A percentile compares a stretch with the other conserved stretches of the same genome.
Conservation (phyloP, 2,329 filamentous ascomycete genomes). For the Aspergillus sp. region DNA sequence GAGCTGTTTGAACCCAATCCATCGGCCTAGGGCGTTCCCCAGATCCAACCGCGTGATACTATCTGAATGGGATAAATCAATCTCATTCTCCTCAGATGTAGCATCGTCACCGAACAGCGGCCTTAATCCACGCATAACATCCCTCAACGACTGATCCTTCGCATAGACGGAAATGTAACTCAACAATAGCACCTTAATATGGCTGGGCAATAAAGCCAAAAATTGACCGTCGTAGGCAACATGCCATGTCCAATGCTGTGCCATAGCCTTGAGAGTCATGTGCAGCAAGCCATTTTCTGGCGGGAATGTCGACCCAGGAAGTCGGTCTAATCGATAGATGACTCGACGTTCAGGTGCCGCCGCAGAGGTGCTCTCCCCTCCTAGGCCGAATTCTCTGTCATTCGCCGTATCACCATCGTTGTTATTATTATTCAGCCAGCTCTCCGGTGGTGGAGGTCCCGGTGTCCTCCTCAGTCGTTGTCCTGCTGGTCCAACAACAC, state of each 20-base stretch:
- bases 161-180: constrained; percentile 50
- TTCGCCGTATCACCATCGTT: constrained; percentile 3
- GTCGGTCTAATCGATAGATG: constrained; percentile 27
- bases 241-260: constrained; percentile 49
- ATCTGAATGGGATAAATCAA: constrained; percentile 28
- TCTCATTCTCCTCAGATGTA: not conserved
- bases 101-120: constrained; percentile 37
- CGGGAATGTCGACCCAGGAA: constrained; percentile 36
- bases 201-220: constrained; percentile 44
- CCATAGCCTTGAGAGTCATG: constrained; percentile 46
- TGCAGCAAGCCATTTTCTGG: constrained; percentile 41
- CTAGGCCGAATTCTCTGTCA: constrained; percentile 4
- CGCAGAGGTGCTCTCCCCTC: constrained; percentile 3
- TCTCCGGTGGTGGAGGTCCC: constrained; percentile 40
- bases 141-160: constrained; percentile 30
- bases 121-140: constrained; percentile 39
- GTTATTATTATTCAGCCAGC: constrained; percentile 32
- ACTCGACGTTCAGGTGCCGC: constrained; percentile 10
- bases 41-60: constrained; percentile 46
- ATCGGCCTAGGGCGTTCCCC: constrained; percentile 41
- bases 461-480: constrained; percentile 27
- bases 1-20: constrained; percentile 44
- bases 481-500: constrained; percentile 20
- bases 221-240: constrained; percentile 50
- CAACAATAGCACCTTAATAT: constrained; percentile 46